Base-by-base conservation (phyloP, 1,284 basidiomycete species). In the Prillingera fragicola region DNA sequence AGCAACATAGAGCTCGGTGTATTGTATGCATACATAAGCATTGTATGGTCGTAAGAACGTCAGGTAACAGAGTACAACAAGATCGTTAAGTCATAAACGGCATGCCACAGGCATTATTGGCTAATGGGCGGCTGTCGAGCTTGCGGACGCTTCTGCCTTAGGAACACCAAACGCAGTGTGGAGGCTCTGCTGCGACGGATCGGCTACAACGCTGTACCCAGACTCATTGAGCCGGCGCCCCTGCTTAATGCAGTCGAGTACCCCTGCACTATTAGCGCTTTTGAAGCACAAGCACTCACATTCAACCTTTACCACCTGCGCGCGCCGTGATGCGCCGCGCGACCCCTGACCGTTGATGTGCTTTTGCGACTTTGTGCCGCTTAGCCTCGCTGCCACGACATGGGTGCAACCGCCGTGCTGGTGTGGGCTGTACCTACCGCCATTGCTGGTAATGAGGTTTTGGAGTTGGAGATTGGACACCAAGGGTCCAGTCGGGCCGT, bases 391-490 rank as follows among this genome's bases (percentile, higher is more conserved):
- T 13, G 69, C 68, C 25, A 72, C 55, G 21, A 71, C 62, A 48
- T 72, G 69, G 9, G 70, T 71, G 43, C 64, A 65, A 3, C 61
- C 47, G 2, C 57, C 54, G 17, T 44, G 58, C 38, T 60, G 60
- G 36, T 63, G 56, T 2, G 67, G 60, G 29, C 62, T 62, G 41
- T 32, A 48, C 13, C 63, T 54, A 5, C 69, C 70, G 0, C 70
- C 70, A 28, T 72, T 69, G 9, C 56, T 31, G 0, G 68, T 64
- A 37, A 72, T 70, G 19, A 72, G 43, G 46, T 67, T 61, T 47
- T 70, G 66, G n/a, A 70, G 39, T 48, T 72, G 69, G 14, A 72
- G 54, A 47, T 71, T 70, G 13, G 69, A 70, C 13, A 68, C 53
- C 28, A 52, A 55, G 1, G 65, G 61, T 3, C 69, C 69, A 1